Base-by-base conservation (phyloP, 768 basidiomycete genomes). In the Daedalea quercina region DNA sequence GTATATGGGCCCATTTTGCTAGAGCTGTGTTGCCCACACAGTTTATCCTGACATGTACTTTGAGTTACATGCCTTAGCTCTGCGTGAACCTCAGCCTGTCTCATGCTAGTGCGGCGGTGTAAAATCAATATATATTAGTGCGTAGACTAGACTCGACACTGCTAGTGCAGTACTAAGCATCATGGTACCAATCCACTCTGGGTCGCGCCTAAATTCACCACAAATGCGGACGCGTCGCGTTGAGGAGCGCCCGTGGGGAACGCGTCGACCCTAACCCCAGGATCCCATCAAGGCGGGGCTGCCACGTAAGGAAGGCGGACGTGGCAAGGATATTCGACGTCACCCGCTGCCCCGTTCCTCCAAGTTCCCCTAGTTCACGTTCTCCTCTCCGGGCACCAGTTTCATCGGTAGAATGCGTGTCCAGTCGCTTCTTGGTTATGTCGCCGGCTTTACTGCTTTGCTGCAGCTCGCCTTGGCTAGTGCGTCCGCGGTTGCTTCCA, bases 321-420 rank as follows among this genome's bases (percentile, higher is more conserved):
- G 60, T 61, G 60, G 57, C 60, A 61, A 23, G 26, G 20, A 53
- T 6, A 33, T 17, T 17, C 33, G 19, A 35, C 25, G 47, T 31
- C 25, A 34, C 26, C 9, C 45, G 45, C 25, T 11, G 28, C 25
- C 8, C 15, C 45, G 25, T 40, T 40, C 34, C 37, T 40, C 37
- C 13, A 40, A 40, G 37, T 31, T 44, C 31, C 46, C 34, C 26
- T 34, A 20, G n/a, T 43, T 55, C 31, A 48, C 49, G 17, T 42
- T 52, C 46, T 47, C 33, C 43, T 44, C 47, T 34, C 47, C 47
- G 44, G 50, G 50, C 52, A 52, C 50, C 53, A 44, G 7, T 15
- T 40, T 54, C 55, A 34, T 40, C 41, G 52, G 52, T 51, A 62
- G 42, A 42, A 75, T 75, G 73, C 73, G 68, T 56, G 56, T 68